Conservation (phyloP, 805 yeast genomes). For the Pichia nakasei region DNA sequence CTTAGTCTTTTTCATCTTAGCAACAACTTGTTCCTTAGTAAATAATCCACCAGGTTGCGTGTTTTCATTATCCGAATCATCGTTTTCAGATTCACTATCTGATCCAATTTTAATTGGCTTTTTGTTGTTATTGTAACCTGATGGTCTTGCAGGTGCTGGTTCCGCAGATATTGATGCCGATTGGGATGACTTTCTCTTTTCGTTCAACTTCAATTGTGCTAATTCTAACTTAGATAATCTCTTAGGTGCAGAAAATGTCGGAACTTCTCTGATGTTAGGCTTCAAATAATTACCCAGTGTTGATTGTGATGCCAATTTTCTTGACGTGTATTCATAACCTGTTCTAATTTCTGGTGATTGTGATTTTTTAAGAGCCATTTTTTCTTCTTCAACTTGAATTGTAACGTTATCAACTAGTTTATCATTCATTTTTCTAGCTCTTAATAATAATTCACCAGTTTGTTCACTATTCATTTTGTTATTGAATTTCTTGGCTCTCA, state of each 20-base stretch:
- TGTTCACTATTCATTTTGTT: conserved; percentile 66
- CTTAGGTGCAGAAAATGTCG: conserved; percentile 13
- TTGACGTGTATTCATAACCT: conserved; percentile 8
- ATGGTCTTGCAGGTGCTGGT: conserved; percentile 45
- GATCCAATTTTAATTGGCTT: conserved; percentile 12
- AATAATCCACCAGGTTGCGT: conserved; percentile 34
- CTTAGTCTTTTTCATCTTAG: conserved; percentile 20
- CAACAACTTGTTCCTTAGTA: conserved; percentile 31
- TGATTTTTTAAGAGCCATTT: conserved; percentile 5
- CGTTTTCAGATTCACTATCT: conserved; percentile 30
- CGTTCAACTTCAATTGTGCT: conserved; percentile 20
- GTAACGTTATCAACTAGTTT: conserved; percentile 46
- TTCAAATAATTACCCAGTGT: conserved; percentile 8
- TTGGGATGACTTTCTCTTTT: conserved; percentile 9
- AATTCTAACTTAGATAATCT: conserved; percentile 21
- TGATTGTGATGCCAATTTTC: conserved; percentile 7
- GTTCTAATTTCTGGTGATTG: conserved; percentile 3
- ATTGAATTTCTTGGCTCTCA: conserved; percentile 56
- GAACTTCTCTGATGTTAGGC: conserved; percentile 1
- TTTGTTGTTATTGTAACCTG: conserved; percentile 37
- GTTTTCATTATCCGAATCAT: conserved; percentile 26
- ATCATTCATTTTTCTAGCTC: conserved; percentile 49
- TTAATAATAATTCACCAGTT: conserved; percentile 49
- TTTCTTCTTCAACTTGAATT: conserved; percentile 32
- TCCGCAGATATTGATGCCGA: conserved; percentile 4